Conservation (phyloP, 305 asterid species). For the Solanum hybrid region DNA sequence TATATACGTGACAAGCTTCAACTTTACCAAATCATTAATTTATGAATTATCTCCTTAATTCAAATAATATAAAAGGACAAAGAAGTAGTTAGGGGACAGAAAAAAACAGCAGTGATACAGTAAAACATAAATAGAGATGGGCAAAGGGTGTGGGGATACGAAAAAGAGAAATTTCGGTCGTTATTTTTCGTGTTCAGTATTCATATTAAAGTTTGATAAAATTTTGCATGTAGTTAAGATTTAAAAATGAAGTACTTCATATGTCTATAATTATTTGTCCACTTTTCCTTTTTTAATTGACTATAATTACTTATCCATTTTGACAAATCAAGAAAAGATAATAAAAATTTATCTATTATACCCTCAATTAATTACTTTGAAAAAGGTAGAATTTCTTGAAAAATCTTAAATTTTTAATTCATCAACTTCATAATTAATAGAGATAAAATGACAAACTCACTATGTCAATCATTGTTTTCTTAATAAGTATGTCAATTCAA, state of each 20-base stretch:
- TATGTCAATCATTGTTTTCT: too few relatives aligned
- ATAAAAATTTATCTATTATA: too few relatives aligned
- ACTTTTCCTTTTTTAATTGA: fast-evolving
- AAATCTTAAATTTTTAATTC: background rate
- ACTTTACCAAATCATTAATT: background rate
- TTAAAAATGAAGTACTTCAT: background rate
- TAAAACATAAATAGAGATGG: background rate
- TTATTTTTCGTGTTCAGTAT: too few relatives aligned
- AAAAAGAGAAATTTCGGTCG: too few relatives aligned
- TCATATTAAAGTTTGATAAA: too few relatives aligned
- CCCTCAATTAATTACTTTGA: background rate
- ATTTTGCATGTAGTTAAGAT: too few relatives aligned
- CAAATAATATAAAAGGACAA: background rate
- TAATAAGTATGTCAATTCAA: too few relatives aligned
- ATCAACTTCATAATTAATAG: too few relatives aligned
- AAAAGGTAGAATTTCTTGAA: too few relatives aligned
- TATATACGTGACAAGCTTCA: background rate
- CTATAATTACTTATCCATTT: too few relatives aligned
- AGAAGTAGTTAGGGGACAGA: background rate
- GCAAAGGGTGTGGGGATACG: background rate
- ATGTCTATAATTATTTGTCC: fast-evolving
- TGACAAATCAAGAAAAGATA: background rate
- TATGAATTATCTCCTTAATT: background rate
- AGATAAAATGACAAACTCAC: background rate
- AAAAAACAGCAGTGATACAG: background rate